phyloP scores from a whole-genome alignment of 2,329 filamentous ascomycete genomes.

The Nannizziopsis arthrosporioides region DNA sequence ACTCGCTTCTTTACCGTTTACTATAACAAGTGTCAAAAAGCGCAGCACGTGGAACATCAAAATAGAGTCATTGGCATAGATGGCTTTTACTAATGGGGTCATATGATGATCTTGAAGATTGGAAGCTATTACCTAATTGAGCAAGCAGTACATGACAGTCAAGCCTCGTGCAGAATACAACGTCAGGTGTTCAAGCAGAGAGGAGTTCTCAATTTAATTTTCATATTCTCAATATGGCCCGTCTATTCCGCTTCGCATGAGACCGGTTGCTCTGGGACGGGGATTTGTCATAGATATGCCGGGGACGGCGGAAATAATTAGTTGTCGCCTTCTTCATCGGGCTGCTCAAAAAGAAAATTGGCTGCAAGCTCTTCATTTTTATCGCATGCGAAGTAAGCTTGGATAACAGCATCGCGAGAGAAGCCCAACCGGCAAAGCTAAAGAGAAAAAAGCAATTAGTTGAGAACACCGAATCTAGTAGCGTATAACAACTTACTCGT shows the following conservation, averaged over 20 bases:
- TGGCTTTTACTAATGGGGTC: no score
- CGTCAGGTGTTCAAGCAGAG: neutral
- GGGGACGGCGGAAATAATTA: neutral
- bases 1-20: no score
- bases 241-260: neutral
- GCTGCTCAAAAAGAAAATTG: constrained; percentile 96
- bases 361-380: constrained; percentile 98
- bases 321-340: constrained; percentile 56
- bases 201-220: constrained; percentile 3
- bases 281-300: neutral
- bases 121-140: neutral
- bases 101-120: no score
- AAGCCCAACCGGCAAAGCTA: constrained; percentile 89
- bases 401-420: constrained; percentile 81
- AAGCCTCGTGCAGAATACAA: neutral
- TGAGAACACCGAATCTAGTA: neutral
- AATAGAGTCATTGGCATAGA: no score
- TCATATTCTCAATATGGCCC: neutral
- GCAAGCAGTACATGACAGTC: neutral
- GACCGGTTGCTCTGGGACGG: neutral
- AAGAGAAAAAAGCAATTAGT: constrained; percentile 3
- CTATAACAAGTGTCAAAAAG: no score
- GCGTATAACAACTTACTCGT: constrained; percentile 49
- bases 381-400: constrained; percentile 98
- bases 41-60: no score